Conservation (phyloP, 176 grass and related monocot genomes). For the Urochloa ruziziensis region DNA sequence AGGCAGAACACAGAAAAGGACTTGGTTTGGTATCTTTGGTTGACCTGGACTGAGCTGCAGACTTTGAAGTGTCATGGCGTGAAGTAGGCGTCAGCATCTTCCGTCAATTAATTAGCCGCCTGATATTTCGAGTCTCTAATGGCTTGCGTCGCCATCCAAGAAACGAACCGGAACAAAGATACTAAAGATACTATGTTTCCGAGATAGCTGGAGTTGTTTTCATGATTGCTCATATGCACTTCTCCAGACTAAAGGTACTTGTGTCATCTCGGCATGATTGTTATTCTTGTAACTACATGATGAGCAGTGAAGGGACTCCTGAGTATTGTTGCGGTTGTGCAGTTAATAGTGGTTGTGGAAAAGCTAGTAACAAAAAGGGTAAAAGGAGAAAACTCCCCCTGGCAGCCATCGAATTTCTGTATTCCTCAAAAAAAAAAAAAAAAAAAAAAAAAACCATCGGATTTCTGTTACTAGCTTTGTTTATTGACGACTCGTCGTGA, state of each 20-base stretch:
- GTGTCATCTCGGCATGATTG: background rate
- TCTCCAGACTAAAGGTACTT: background rate
- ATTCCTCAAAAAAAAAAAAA: no score
- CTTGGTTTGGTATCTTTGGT: background rate
- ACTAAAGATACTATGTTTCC: background rate
- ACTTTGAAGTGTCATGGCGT: background rate
- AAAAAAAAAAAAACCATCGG: no score
- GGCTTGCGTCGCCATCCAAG: background rate
- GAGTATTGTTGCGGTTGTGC: background rate
- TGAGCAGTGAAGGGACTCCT: background rate
- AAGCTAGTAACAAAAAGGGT: no score
- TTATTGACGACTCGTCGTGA: background rate
- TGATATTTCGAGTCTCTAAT: background rate
- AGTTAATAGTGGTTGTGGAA: background rate
- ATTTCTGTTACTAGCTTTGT: background rate
- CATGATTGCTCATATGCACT: background rate
- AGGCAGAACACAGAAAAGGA: background rate
- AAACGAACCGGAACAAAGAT: background rate
- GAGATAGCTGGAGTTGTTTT: background rate
- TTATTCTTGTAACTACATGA: background rate
- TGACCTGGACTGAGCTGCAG: slow-evolving; percentile 8
- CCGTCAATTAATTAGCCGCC: no score
- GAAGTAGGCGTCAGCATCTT: background rate
- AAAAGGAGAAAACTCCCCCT: no score
- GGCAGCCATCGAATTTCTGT: background rate